Evolutionary conservation across 176 grass and related monocot genomes (phyloP), one percentile per base, ranked within the genome.

Genomic region (Eragrostis curvula): DNA sequence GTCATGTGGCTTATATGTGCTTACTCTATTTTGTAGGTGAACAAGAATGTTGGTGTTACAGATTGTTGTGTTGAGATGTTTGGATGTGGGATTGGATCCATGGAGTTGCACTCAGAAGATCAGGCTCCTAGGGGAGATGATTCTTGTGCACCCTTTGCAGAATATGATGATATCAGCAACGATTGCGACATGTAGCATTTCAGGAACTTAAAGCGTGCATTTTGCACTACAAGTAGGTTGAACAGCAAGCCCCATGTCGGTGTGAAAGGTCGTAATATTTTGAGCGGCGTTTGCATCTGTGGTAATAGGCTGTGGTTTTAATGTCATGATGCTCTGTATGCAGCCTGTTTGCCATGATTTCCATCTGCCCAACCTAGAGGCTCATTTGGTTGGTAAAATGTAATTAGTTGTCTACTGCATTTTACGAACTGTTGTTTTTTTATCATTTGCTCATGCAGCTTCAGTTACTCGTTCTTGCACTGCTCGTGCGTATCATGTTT

Each of bases 361-460:
- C 7, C 7, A 67, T 70, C 43, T 75, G 59, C 52, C 39, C 74
- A 70, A 28, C 68, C 64, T 59, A 65, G 41, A 44, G 23, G 20
- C 63, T 32, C 46, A 75, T 65, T 49, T 66, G 23, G 63, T 56
- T 89, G 61, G 47, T 20, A 83, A 86, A 86, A 12, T 89, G 90
- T 89, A 86, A 83, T 75, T 89, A 86, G 32, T 64, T 85, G 44
- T 59, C 1, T 79, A 77, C 71, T 71, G 48, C 85, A 64, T 72
- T 78, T 60, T 24, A 13, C 56, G 1, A 0, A 17, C 11, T 27
- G 36, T 58, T 81, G 21, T n/a, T 48, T 24, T 80, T 56, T 46
- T 8, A 18, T 56, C 3, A 14, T 70, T 70, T 75, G 24, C 36
- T 63, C 6, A 10, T 68, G 10, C 32, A 21, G 25, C 6, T 71